Base-by-base conservation (phyloP, 805 yeast genomes). In the Saturnispora halmiae region DNA sequence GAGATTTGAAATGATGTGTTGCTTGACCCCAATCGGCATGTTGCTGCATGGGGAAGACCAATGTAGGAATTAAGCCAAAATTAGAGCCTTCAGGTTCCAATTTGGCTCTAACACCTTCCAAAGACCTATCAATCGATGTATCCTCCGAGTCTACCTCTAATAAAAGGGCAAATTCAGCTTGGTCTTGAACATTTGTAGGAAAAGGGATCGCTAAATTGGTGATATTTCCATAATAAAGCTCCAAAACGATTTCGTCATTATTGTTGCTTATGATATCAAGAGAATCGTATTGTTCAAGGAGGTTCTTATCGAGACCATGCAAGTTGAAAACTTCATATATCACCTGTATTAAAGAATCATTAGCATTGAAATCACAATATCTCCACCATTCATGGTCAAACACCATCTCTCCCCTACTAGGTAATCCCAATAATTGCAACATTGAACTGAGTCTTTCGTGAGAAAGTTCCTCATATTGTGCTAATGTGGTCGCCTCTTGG, bases 381-480 rank as follows among this genome's bases (percentile, higher is more conserved):
- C 49, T 44, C 41, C 45, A 58, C 63, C 63, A 59, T 39, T 59
- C 60, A 14, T 43, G 43, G 20, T 50, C 50, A 40, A 55, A 55
- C 11, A 45, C 48, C 13, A 55, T 53, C 1, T 31, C 35, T 4
- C 42, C 42, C 9, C n/a, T n/a, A n/a, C n/a, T n/a, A n/a, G n/a
- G 11, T 16, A 43, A 21, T 11, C 37, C 40, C 15, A 51, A 20
- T 10, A 46, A 10, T 15, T 38, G 32, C 28, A 42, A 30, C 4
- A 50, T 8, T 20, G 35, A 19, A 5, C 6, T 45, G 40, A 2
- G 60, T 49, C n/a, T n/a, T n/a, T n/a, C n/a, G n/a, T n/a, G n/a
- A n/a, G n/a, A n/a, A n/a, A n/a, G n/a, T n/a, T n/a, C n/a, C n/a
- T 44, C 28, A 42, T 59, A 58, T 27, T 52, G 51, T 11, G 35